phyloP scores from a whole-genome alignment of 2,329 filamentous ascomycete species.

The Neonectria ditissima region DNA sequence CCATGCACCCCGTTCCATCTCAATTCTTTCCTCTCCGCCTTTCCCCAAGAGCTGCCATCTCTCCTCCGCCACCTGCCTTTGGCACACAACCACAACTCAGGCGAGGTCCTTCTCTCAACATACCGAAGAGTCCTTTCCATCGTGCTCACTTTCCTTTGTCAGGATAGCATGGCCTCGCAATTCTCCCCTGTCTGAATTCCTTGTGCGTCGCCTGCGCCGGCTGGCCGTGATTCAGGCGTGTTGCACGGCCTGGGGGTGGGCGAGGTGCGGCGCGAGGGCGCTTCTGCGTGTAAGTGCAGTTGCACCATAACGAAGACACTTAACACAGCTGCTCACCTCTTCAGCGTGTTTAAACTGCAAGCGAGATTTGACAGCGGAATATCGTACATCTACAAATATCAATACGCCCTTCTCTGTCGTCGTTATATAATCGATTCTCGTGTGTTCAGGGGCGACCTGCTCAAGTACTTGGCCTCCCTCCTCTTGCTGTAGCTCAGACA shows the following conservation, averaged over 20 bases:
- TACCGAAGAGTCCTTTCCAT: not conserved
- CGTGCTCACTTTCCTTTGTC: not conserved
- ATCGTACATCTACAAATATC: not conserved
- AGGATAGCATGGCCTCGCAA: not conserved
- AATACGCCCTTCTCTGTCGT: not conserved
- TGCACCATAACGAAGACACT: not conserved
- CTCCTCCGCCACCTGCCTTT: not conserved
- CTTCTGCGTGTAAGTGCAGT: not conserved
- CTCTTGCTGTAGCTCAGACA: not conserved
- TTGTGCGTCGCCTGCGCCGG: not conserved
- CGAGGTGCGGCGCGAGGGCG: not conserved
- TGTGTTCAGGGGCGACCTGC: not conserved
- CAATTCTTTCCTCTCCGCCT: not conserved
- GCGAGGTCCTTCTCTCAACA: not conserved
- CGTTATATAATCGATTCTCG: not conserved
- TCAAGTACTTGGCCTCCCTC: not conserved
- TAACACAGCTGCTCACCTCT: not conserved
- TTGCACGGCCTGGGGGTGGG: not conserved
- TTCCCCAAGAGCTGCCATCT: not conserved
- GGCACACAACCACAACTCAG: not conserved
- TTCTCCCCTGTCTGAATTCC: not conserved
- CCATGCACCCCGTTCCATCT: not conserved
- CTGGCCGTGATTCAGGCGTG: constrained; percentile 8
- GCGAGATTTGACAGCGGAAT: not conserved
- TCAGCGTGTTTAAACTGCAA: not conserved